Evolutionary conservation across 345 rosid genomes (phyloP), one percentile per base, ranked within the genome.

Genomic region (Triadica sebifera): DNA sequence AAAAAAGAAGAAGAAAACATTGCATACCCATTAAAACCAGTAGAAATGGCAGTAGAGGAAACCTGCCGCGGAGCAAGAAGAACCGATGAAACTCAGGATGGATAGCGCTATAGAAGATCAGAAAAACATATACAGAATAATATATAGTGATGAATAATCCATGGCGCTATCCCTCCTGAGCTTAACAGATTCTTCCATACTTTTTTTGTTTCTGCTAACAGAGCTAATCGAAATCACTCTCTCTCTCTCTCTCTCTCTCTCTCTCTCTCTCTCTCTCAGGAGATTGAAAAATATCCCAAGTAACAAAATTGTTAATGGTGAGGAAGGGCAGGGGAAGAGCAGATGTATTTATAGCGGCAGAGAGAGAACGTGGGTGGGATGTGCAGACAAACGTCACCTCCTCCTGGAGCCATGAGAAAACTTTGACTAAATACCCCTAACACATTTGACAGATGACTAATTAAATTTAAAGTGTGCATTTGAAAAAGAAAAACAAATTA

Each of bases 131-230:
- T 19, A 2, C 29, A 57, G 45, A 58, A 25, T 11, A n/a, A 47
- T 1, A 8, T n/a, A 6, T 3, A 19, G 24, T 22, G 13, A 22
- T 38, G 3, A 3, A 4, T 9, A 46, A 57, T 64, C 52, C 37
- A 79, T 81, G 91, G 92, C 89, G 92, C 92, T 89, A 89, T 89
- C 92, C 92, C 92, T 89, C 92, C 92, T 89, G 92, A 89, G 92
- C 92, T 89, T 87, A 66, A 87, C 84, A 75, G 92, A 89, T 82
- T 82, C 87, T 85, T 84, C 89, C 65, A 67, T 81, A 83, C 90
- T 80, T 46, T 11, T 1, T 2, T 3, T 43, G 4, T 0, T 29
- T 29, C 34, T 29, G 34, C 34, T 29, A 29, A 29, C 34, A 29
- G 2, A 29, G 34, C 34, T 29, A 29, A 29, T 29, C 1, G 34